These are phyloP conservation scores for Xylaria sp. DNA, from an alignment of 2,329 filamentous ascomycete genomes.

Conservation along the genomic window DNA sequence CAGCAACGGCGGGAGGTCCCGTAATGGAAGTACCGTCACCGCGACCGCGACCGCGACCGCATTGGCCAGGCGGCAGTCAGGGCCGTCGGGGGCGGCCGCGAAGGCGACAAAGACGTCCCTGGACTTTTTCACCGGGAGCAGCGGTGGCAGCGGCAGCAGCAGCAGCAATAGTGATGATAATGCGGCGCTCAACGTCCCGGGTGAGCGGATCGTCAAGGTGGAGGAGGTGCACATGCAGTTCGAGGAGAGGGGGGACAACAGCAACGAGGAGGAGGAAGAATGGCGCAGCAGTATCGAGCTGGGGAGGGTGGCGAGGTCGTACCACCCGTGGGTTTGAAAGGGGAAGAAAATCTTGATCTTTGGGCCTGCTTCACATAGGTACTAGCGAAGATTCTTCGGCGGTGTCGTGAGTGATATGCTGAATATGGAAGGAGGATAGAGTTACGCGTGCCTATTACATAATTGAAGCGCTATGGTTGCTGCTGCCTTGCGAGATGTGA, in stretches of 20 bases:
- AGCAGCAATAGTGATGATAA: slow-evolving; percentile 4
- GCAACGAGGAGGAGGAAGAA: no score
- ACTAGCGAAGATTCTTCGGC: no score
- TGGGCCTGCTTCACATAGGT: background rate
- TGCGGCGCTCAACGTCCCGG: background rate
- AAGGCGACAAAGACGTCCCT: background rate
- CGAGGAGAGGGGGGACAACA: background rate
- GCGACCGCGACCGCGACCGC: background rate
- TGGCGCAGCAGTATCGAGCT: slow-evolving; percentile 6
- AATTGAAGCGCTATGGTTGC: no score
- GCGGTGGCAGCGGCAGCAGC: no score
- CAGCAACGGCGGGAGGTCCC: no score
- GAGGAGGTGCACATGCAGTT: slow-evolving; percentile 15
- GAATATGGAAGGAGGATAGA: no score
- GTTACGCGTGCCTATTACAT: no score
- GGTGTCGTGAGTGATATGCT: no score
- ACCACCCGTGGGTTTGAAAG: slow-evolving; percentile 11
- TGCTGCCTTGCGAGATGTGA: no score
- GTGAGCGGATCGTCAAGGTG: slow-evolving; percentile 10
- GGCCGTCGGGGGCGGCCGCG: background rate
- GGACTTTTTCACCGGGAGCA: no score
- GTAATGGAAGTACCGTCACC: background rate
- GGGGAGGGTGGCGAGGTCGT: slow-evolving; percentile 6
- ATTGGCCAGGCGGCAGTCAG: background rate
- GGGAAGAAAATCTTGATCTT: background rate